Conservation (phyloP, 345 rosid species). For the Gossypium turneri region DNA sequence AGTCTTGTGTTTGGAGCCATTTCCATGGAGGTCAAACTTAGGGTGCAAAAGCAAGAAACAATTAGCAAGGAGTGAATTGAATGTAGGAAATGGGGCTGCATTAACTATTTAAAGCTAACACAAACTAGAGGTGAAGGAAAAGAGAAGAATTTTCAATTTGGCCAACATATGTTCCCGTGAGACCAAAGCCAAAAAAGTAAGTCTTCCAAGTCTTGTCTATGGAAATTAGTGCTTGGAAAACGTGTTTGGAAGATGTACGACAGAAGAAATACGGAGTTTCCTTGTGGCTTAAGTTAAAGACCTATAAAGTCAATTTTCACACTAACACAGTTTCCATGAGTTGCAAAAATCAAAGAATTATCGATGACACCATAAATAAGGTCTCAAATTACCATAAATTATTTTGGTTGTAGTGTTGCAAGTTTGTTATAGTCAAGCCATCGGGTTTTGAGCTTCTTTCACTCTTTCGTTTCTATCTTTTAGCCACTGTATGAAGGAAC, state of each 20-base stretch:
- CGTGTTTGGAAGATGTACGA: neutral
- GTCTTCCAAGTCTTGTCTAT: neutral
- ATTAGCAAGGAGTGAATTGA: neutral
- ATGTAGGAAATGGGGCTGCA: neutral
- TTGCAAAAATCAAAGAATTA: no score
- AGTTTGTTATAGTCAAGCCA: conserved; percentile 8
- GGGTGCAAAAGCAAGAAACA: neutral
- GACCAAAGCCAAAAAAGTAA: no score
- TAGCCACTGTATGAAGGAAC: conserved; percentile 23
- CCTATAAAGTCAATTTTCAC: no score
- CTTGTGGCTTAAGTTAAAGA: no score
- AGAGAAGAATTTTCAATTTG: neutral
- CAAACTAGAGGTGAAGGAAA: neutral
- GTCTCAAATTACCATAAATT: no score
- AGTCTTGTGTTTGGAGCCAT: neutral
- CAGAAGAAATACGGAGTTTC: no score
- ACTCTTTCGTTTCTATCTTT: neutral
- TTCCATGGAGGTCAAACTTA: neutral
- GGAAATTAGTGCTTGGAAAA: neutral
- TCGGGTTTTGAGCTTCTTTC: conserved; percentile 35
- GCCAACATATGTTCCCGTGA: no score
- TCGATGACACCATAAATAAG: no score
- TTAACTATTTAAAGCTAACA: neutral
- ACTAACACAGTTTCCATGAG: no score
- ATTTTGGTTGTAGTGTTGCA: no score